Percentiles rank a stretch among this genome's conserved stretches.
Evolutionary conservation across 1,284 basidiomycete genomes (phyloP).

Genomic region (Leccinum huronense): DNA sequence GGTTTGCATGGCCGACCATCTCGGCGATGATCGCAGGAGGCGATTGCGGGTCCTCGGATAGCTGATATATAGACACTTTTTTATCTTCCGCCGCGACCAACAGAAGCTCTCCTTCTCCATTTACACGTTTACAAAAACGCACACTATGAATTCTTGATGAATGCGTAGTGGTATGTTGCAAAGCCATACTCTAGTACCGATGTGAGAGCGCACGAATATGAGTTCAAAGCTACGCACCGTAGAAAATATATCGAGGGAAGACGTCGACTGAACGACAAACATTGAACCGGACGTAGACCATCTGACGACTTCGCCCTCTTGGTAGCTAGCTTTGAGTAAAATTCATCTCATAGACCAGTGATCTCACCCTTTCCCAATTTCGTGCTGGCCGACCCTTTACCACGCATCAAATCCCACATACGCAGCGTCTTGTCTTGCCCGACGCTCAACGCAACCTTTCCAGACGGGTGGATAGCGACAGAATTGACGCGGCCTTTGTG

Average conservation of each 20-base stretch:
- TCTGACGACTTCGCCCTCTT: constrained; percentile 85
- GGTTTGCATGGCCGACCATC: constrained; percentile 70
- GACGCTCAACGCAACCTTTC: constrained; percentile 87
- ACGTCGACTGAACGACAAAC: constrained; percentile 78
- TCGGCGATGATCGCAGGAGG: constrained; percentile 56
- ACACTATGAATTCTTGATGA: constrained; percentile 79
- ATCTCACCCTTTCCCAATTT: constrained; percentile 78
- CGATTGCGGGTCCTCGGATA: constrained; percentile 43
- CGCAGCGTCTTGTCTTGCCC: constrained; percentile 88
- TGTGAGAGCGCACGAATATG: constrained; percentile 1
- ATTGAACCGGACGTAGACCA: constrained; percentile 77
- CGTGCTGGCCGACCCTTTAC: constrained; percentile 84
- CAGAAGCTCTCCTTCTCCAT: constrained; percentile 62
- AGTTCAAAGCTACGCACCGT: constrained; percentile 53
- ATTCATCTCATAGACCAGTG: constrained; percentile 1
- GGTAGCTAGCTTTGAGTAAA: constrained; percentile 15
- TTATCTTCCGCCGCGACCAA: constrained; percentile 86
- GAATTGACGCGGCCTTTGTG: constrained; percentile 92
- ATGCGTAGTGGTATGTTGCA: constrained; percentile 70
- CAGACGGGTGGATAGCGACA: constrained; percentile 88
- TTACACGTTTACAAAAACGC: constrained; percentile 61
- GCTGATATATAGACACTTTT: constrained; percentile 70
- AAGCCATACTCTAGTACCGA: constrained; percentile 59
- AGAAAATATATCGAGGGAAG: constrained; percentile 77
- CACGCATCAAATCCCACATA: constrained; percentile 99